Conservation (phyloP, 805 yeast species). For the Metschnikowia similis region DNA sequence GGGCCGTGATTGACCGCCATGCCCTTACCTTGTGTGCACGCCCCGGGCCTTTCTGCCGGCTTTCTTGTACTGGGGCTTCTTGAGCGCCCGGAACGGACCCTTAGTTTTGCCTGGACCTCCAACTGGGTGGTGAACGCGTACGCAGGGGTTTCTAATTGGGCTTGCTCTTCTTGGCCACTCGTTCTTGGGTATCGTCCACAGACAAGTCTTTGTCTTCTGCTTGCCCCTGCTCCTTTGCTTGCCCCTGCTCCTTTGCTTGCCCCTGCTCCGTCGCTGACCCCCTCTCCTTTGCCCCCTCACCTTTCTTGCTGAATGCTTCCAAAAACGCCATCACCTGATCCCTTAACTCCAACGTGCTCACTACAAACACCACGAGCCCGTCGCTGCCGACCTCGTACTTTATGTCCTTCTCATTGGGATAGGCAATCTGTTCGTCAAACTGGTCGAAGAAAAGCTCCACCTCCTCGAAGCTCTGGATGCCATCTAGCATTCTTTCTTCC, state of each 20-base stretch:
- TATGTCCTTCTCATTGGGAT: conserved; percentile 51
- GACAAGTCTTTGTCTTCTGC: background rate
- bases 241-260: background rate
- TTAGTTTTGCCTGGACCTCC: too few relatives aligned
- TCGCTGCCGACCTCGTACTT: conserved; percentile 61
- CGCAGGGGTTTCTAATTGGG: background rate
- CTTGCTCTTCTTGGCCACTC: conserved; percentile 4
- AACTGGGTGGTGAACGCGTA: too few relatives aligned
- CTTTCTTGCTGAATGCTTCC: conserved; percentile 26
- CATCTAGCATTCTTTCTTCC: conserved; percentile 46
- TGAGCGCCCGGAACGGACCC: too few relatives aligned
- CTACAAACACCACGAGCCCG: conserved; percentile 55
- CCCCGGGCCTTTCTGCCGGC: too few relatives aligned
- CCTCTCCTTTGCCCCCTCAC: background rate
- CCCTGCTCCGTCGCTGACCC: background rate
- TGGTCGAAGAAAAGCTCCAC: conserved; percentile 50
- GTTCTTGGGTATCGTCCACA: background rate
- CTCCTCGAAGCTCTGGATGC: conserved; percentile 43
- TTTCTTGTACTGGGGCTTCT: too few relatives aligned
- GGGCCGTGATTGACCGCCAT: too few relatives aligned
- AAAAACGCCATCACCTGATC: conserved; percentile 39
- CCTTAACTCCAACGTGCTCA: conserved; percentile 37
- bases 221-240: background rate
- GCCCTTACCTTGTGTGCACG: too few relatives aligned
- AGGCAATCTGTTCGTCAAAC: conserved; percentile 49